Percentiles rank a stretch among this genome's conserved stretches.
phyloP scores from a whole-genome alignment of 805 yeast species.

The Scheffersomyces coipomensis region DNA sequence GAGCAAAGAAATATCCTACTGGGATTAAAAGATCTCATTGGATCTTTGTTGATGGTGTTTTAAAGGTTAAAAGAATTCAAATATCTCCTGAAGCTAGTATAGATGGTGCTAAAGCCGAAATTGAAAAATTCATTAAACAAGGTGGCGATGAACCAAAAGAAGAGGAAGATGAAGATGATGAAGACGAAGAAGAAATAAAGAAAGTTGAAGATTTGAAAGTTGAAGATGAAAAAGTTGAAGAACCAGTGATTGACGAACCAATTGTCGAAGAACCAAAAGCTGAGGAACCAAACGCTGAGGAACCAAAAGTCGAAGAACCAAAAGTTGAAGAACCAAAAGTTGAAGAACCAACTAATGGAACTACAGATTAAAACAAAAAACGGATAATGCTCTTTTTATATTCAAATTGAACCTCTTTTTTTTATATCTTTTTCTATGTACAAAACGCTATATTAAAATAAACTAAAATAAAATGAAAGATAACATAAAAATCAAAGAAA shows the following conservation, averaged over 20 bases:
- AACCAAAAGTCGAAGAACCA: constrained; percentile 3
- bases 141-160: constrained; percentile 6
- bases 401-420: neutral
- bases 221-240: constrained; percentile 5
- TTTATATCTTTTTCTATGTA: neutral
- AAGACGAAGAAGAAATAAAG: constrained; percentile 6
- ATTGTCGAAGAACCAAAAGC: constrained; percentile 5
- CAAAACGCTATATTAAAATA: neutral
- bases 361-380: too few species aligned
- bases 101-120: constrained; percentile 56
- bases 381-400: neutral
- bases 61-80: constrained; percentile 51
- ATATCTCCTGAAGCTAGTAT: constrained; percentile 57
- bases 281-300: constrained; percentile 3
- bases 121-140: constrained; percentile 39
- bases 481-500: neutral
- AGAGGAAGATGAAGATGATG: constrained; percentile 6
- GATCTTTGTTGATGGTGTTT: constrained; percentile 77
- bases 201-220: constrained; percentile 7
- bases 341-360: neutral
- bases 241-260: constrained; percentile 4
- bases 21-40: constrained; percentile 91
- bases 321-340: constrained; percentile 2
- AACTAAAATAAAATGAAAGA: neutral
- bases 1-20: constrained; percentile 76